Conservation (phyloP, 495 filamentous ascomycete genomes). For the Tuber borchii region DNA sequence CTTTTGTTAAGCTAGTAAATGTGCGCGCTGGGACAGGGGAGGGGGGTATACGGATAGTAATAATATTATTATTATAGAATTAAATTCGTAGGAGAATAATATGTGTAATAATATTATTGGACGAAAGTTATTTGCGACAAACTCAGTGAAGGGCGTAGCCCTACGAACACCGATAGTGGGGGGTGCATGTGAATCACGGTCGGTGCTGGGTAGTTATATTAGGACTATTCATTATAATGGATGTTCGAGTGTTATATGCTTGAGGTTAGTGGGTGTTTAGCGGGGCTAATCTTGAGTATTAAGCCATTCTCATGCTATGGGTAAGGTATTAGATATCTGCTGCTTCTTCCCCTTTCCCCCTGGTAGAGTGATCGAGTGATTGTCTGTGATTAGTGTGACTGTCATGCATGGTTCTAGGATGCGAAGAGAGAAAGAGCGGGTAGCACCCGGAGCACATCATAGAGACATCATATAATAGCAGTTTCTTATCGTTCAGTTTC, state of each 20-base stretch:
- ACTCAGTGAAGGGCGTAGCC: background rate
- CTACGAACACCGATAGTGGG: background rate
- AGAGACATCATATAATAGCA: no score
- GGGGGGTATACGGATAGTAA: background rate
- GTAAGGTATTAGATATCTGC: background rate
- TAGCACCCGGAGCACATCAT: no score
- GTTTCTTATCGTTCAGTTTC: no score
- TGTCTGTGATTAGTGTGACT: background rate
- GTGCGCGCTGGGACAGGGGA: background rate
- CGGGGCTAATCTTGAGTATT: no score
- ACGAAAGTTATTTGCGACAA: background rate
- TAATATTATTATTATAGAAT: background rate
- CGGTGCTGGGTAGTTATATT: no score
- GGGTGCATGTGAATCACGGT: background rate
- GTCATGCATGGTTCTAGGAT: background rate
- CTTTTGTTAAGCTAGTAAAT: background rate
- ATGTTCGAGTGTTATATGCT: background rate
- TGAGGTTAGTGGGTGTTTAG: background rate
- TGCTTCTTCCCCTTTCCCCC: no score
- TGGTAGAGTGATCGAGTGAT: background rate
- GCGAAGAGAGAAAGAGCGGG: background rate
- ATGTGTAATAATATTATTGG: background rate
- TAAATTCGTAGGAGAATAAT: background rate
- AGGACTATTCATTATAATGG: no score
- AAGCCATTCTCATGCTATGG: no score